phyloP scores from a whole-genome alignment of 371 early-diverging fungal species.

The Lichtheimia ramosa region DNA sequence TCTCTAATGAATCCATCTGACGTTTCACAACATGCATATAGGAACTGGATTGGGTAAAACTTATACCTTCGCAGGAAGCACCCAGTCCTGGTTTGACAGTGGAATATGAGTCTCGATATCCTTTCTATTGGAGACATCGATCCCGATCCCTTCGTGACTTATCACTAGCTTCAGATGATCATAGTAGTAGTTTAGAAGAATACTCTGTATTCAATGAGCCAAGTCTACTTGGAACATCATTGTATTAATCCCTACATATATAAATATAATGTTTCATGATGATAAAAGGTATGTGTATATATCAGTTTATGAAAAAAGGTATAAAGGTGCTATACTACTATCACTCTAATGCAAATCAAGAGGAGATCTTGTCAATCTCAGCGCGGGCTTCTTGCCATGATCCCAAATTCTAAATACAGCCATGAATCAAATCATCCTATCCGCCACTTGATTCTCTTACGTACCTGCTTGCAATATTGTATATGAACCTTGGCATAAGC shows the following conservation, averaged over 20 bases:
- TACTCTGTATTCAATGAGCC: too few species aligned
- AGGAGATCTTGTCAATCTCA: slow-evolving; percentile 59
- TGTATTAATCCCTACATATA: too few species aligned
- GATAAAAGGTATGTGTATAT: too few species aligned
- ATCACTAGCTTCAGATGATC: too few species aligned
- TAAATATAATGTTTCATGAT: too few species aligned
- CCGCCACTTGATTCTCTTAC: slow-evolving; percentile 1
- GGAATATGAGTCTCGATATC: slow-evolving; percentile 2
- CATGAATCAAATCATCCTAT: background rate
- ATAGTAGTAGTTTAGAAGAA: too few species aligned
- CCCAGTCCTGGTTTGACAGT: background rate
- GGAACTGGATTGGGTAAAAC: slow-evolving; percentile 21
- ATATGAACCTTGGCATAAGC: slow-evolving; percentile 82
- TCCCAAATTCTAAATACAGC: slow-evolving; percentile 35
- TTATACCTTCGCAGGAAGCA: slow-evolving; percentile 7
- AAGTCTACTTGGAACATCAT: too few species aligned
- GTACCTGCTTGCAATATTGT: slow-evolving; percentile 81
- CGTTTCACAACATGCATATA: background rate
- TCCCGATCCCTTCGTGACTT: background rate
- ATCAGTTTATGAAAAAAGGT: too few species aligned
- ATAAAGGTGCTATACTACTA: too few species aligned
- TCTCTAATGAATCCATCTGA: background rate
- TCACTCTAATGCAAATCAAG: too few species aligned
- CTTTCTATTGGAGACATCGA: slow-evolving; percentile 2
- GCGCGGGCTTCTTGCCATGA: slow-evolving; percentile 63